Evolutionary conservation across 1,284 basidiomycete species (phyloP), one percentile per base, ranked within the genome.

Genomic region (Ceratobasidium sp.): DNA sequence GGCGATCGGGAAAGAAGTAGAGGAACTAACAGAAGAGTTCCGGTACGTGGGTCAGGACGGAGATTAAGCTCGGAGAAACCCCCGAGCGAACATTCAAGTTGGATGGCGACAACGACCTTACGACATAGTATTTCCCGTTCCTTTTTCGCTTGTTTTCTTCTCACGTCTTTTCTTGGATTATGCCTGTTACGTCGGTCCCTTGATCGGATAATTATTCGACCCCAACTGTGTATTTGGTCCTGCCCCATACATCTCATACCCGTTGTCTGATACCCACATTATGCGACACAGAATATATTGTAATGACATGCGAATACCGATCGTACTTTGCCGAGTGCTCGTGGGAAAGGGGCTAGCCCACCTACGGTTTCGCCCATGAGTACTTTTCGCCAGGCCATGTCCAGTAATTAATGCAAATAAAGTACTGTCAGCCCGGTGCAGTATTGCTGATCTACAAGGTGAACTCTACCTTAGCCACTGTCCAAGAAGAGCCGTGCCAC

Each of bases 1-100:
- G 66, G 66, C 54, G 16, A 71, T 71, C 14, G 66, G 66, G 29
- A 71, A 71, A 34, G 66, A 71, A 59, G 66, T 71, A 39, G 66
- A 71, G 41, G 66, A 71, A 27, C 34, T 71, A 27, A 71, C 66
- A 19, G 54, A 71, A 4, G 66, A 71, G 43, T 71, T 71, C 41
- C 66, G 54, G 19, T 71, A 46, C 48, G 66, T 71, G 24, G 54
- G 66, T 13, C 66, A 71, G n/a, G 54, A 71, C 54, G 65, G 34
- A 56, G 66, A 71, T 43, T 71, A 56, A 54, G 8, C 29, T 41
- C 6, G 34, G 62, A 24, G 37, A 31, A 49, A 22, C 31, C 48
- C 46, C 29, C 22, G 64, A 29, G n/a, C n/a, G n/a, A n/a, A n/a
- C n/a, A n/a, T n/a, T n/a, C n/a, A n/a, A n/a, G n/a, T n/a, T 24